A percentile compares a stretch with the other conserved stretches of the same genome.
Conservation (phyloP, 345 rosid species). For the Aethionema arabicum region DNA sequence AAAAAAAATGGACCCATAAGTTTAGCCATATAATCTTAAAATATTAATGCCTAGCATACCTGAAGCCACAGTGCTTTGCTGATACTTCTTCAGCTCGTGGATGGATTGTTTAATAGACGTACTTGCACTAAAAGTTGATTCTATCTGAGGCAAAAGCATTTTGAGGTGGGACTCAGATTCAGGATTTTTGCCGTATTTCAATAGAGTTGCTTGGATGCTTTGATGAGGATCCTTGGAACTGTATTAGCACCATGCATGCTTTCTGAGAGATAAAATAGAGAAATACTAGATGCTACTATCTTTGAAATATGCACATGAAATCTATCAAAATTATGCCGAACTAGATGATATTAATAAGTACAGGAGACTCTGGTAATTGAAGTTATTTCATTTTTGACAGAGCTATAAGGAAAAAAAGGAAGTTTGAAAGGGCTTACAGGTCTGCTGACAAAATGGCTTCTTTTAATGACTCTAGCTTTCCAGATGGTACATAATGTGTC, state of each 20-base stretch:
- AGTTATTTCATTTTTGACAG: neutral
- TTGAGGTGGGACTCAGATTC: constrained; percentile 64
- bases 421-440: constrained; percentile 46
- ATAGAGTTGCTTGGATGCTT: constrained; percentile 53
- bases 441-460: constrained; percentile 62
- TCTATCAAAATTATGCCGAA: neutral
- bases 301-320: constrained; percentile 8
- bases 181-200: constrained; percentile 53
- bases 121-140: constrained; percentile 56
- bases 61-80: constrained; percentile 55
- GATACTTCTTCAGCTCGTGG: constrained; percentile 65
- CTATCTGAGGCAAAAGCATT: constrained; percentile 65
- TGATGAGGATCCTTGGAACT: constrained; percentile 73
- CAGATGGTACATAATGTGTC: constrained; percentile 82
- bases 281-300: constrained; percentile 11
- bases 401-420: neutral
- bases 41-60: constrained; percentile 41
- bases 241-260: constrained; percentile 24
- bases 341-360: neutral
- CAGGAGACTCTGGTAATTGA: neutral
- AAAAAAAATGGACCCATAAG: neutral
- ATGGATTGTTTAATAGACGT: constrained; percentile 64
- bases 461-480: constrained; percentile 57
- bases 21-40: constrained; percentile 4
- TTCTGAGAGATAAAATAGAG: constrained; percentile 10